Evolutionary conservation across 1,139 yeast species (phyloP).

Genomic region (Suhomyces anneliseae): DNA sequence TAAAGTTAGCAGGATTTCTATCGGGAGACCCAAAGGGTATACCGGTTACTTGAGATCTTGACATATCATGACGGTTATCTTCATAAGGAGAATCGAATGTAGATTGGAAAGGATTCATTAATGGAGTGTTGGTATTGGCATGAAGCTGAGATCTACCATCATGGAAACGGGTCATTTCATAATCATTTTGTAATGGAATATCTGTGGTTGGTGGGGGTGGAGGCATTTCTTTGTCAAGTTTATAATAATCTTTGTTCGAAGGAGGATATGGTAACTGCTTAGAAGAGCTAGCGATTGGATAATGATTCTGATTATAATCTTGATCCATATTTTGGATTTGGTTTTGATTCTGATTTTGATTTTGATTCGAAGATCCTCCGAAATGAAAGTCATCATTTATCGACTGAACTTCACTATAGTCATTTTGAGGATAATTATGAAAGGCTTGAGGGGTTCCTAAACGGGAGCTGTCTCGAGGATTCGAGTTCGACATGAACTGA

Average conservation of each 20-base stretch:
- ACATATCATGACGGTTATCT: not conserved
- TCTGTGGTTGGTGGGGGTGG: not conserved
- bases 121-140: conserved; percentile 3
- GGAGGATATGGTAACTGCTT: conserved; percentile 8
- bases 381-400: conserved; percentile 4
- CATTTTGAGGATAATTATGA: not conserved
- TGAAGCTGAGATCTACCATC: not conserved
- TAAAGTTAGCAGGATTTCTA: conserved; percentile 3
- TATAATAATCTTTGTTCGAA: not conserved
- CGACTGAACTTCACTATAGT: not conserved
- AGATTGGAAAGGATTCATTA: conserved; percentile 10
- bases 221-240: conserved; percentile 3
- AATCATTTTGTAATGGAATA: not conserved
- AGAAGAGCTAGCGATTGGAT: not conserved
- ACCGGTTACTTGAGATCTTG: not conserved
- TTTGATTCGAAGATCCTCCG: not conserved
- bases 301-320: too few relatives aligned
- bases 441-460: not conserved
- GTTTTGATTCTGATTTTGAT: too few relatives aligned
- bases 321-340: too few relatives aligned
- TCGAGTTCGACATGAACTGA: conserved; percentile 6
- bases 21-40: conserved; percentile 6
- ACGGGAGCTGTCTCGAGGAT: not conserved
- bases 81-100: conserved; percentile 6
- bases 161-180: conserved; percentile 5